Percentiles rank a stretch among this genome's conserved stretches.
These are phyloP conservation scores for Metarhizium robertsii DNA, from an alignment of 2,329 filamentous ascomycete genomes.

Conservation along the genomic window DNA sequence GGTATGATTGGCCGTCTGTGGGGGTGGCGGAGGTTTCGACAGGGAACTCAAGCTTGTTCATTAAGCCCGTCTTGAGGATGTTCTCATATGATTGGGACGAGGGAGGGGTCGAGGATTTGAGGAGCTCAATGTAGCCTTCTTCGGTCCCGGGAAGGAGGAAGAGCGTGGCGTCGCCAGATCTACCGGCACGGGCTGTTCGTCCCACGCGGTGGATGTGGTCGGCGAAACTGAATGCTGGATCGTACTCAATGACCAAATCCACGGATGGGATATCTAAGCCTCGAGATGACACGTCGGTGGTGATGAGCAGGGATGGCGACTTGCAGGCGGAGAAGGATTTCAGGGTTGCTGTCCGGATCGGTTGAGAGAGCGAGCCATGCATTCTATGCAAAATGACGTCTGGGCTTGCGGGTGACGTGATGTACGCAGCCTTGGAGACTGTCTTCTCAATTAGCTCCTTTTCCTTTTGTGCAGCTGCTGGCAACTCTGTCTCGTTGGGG, in stretches of 20 bases:
- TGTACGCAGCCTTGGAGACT: slow-evolving; percentile 58
- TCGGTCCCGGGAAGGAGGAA: slow-evolving; percentile 88
- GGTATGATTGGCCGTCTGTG: slow-evolving; percentile 32
- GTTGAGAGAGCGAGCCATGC: slow-evolving; percentile 84
- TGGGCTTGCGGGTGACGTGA: slow-evolving; percentile 67
- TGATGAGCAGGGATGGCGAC: slow-evolving; percentile 74
- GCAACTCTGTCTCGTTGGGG: slow-evolving; percentile 18
- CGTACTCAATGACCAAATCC: slow-evolving; percentile 91
- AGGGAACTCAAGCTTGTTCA: slow-evolving; percentile 51
- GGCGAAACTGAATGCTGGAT: slow-evolving; percentile 85
- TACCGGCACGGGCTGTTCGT: slow-evolving; percentile 86
- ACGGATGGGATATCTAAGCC: slow-evolving; percentile 93
- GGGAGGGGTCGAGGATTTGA: slow-evolving; percentile 44
- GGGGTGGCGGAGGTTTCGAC: slow-evolving; percentile 55
- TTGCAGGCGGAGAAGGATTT: slow-evolving; percentile 66
- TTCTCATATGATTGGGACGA: slow-evolving; percentile 42
- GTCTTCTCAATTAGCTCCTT: slow-evolving; percentile 41
- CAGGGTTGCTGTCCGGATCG: slow-evolving; percentile 78
- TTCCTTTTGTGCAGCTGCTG: slow-evolving; percentile 20
- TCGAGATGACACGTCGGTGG: slow-evolving; percentile 91
- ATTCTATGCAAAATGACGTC: slow-evolving; percentile 72
- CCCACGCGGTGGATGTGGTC: slow-evolving; percentile 94
- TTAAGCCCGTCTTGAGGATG: slow-evolving; percentile 57
- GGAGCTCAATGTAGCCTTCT: slow-evolving; percentile 76
- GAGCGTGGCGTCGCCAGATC: slow-evolving; percentile 74